Conservation (phyloP, 371 early-diverging fungal species). For the Lichtheimia ramosa region DNA sequence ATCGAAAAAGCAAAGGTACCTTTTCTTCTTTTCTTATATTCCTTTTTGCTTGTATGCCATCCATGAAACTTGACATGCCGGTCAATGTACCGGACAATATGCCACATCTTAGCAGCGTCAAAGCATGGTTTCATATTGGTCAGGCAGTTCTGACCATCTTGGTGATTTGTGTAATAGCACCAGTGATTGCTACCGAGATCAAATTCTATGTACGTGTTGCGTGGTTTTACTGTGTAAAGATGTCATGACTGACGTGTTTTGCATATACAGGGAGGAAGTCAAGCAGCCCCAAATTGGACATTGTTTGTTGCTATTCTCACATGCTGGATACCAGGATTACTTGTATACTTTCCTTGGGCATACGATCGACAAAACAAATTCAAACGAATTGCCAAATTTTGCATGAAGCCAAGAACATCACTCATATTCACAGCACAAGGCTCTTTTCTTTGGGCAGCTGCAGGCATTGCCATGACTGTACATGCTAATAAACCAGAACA, state of each 20-base stretch:
- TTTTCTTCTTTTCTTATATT: not conserved
- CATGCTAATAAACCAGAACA: slow-evolving; percentile 27
- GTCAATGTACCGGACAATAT: slow-evolving; percentile 26
- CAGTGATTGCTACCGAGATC: slow-evolving; percentile 34
- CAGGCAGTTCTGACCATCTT: slow-evolving; percentile 27
- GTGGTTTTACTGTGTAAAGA: not conserved
- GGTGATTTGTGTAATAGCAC: slow-evolving; percentile 25
- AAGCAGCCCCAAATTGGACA: slow-evolving; percentile 40
- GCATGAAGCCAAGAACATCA: slow-evolving; percentile 35
- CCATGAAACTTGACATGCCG: slow-evolving; percentile 18
- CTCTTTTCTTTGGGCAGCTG: slow-evolving; percentile 33
- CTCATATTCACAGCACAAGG: slow-evolving; percentile 37
- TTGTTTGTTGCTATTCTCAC: slow-evolving; percentile 25
- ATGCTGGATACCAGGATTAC: slow-evolving; percentile 20
- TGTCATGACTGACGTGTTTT: not conserved
- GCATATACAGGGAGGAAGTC: slow-evolving; percentile 34
- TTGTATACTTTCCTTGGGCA: slow-evolving; percentile 36
- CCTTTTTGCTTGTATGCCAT: not conserved
- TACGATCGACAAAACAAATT: slow-evolving; percentile 33
- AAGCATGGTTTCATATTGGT: slow-evolving; percentile 24
- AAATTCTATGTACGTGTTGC: slow-evolving; percentile 28
- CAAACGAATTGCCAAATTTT: slow-evolving; percentile 33
- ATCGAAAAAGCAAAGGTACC: no score
- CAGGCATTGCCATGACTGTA: slow-evolving; percentile 38
- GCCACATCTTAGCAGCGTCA: slow-evolving; percentile 30